Evolutionary conservation across 805 yeast genomes (phyloP).

Genomic region (Babjeviella inositovora): DNA sequence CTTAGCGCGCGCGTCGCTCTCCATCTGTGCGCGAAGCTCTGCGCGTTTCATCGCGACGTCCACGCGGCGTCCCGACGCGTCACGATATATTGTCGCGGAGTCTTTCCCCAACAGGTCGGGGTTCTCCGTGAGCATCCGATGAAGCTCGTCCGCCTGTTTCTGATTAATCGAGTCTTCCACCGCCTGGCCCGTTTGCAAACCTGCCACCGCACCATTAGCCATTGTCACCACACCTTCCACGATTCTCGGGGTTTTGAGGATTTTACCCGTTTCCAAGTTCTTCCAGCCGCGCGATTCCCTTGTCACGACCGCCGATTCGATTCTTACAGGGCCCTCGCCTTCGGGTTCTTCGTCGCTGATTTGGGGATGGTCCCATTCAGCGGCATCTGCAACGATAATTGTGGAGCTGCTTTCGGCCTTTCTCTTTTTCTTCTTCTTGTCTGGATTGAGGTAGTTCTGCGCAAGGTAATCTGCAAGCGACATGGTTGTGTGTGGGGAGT

Average conservation of each 20-base stretch:
- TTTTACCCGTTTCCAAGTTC: constrained; percentile 9
- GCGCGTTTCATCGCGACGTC: constrained; percentile 15
- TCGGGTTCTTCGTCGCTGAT: constrained; percentile 3
- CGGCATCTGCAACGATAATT: constrained; percentile 3
- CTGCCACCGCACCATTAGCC: constrained; percentile 11
- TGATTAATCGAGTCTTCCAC: constrained; percentile 16
- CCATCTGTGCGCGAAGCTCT: constrained; percentile 9
- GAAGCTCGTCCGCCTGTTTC: constrained; percentile 9
- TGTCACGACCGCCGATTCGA: constrained; percentile 2
- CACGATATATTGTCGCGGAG: constrained; percentile 37
- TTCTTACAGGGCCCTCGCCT: constrained; percentile 7
- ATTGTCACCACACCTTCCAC: constrained; percentile 5
- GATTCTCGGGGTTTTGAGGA: constrained; percentile 4
- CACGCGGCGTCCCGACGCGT: constrained; percentile 37
- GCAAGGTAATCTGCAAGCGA: constrained; percentile 25
- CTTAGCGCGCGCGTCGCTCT: constrained; percentile 9
- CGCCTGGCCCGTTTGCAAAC: constrained; percentile 29
- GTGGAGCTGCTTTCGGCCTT: constrained; percentile 8
- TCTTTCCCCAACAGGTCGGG: constrained; percentile 4
- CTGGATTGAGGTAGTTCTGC: constrained; percentile 20
- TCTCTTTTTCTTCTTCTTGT: constrained; percentile 8
- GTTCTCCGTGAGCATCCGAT: constrained; percentile 3
- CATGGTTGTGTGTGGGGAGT: too few species aligned
- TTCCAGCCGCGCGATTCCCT: constrained; percentile 4
- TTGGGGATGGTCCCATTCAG: constrained; percentile 7